Evolutionary conservation across 768 basidiomycete species (phyloP).

Genomic region (Rhizopogon sp.): DNA sequence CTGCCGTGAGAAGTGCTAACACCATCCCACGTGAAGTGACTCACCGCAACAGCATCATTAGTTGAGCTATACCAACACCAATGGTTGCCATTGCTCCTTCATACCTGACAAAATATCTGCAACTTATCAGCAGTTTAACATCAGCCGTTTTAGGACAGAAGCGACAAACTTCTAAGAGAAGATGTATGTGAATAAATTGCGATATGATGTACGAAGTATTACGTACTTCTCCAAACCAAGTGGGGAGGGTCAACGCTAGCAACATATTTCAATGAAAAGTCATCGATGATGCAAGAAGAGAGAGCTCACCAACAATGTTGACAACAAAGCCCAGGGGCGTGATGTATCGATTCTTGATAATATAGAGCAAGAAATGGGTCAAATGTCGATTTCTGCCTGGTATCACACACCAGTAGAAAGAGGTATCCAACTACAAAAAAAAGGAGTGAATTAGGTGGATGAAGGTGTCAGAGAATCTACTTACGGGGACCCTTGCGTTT

Average conservation of each 20-base stretch:
- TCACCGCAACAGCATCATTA: not conserved
- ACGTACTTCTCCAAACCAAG: not conserved
- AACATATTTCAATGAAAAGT: not conserved
- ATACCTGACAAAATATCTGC: not conserved
- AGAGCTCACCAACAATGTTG: slow-evolving; percentile 32
- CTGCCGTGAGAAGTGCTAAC: not conserved
- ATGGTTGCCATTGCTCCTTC: not conserved
- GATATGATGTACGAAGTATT: not conserved
- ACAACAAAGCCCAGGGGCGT: slow-evolving; percentile 54
- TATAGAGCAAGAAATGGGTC: not conserved
- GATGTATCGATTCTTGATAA: slow-evolving; percentile 49
- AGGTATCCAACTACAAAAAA: slow-evolving; percentile 24
- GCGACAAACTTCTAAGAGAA: not conserved
- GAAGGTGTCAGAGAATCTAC: slow-evolving; percentile 23
- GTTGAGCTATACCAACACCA: not conserved
- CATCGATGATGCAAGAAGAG: not conserved
- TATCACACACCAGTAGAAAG: slow-evolving; percentile 27
- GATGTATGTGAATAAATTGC: not conserved
- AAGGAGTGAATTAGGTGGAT: slow-evolving; percentile 21
- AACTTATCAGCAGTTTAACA: slow-evolving; percentile 13
- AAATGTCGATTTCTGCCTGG: no score
- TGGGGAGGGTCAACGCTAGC: not conserved
- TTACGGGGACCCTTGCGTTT: slow-evolving; percentile 40
- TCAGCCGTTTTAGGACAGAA: not conserved
- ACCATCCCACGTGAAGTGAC: not conserved